Evolutionary conservation across 257 asterid genomes (phyloP).

Genomic region (Nicotiana obtusifolia): DNA sequence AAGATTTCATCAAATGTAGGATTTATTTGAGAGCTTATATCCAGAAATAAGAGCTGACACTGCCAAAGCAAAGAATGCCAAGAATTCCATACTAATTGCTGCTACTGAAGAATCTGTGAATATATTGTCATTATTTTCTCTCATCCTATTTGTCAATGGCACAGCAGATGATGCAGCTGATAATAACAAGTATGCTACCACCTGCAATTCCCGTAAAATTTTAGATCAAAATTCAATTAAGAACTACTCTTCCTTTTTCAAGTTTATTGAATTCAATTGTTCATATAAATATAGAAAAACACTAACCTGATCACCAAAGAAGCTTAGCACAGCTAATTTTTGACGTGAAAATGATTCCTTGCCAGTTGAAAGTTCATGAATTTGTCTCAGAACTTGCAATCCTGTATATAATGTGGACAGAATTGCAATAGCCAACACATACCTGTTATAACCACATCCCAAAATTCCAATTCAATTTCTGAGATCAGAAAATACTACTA

Average conservation of each 20-base stretch:
- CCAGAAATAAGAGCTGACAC: conserved; percentile 81
- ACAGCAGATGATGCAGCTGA: conserved; percentile 93
- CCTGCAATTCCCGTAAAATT: conserved; percentile 31
- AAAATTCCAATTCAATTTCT: not conserved
- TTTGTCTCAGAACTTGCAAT: conserved; percentile 51
- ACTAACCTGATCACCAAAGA: conserved; percentile 81
- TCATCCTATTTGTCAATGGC: conserved; percentile 74
- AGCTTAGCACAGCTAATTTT: conserved; percentile 36
- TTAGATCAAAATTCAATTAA: no score
- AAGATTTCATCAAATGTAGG: conserved; percentile 50
- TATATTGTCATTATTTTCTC: conserved; percentile 70
- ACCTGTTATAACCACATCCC: conserved; percentile 34
- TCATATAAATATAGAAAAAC: not conserved
- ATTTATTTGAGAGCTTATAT: conserved; percentile 61
- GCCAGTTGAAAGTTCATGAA: conserved; percentile 42
- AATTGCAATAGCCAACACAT: conserved; percentile 74
- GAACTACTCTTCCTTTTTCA: not conserved
- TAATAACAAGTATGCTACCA: conserved; percentile 64
- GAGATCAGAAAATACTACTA: not conserved
- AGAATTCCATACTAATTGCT: conserved; percentile 76
- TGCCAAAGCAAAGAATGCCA: conserved; percentile 70
- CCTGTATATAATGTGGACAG: conserved; percentile 69
- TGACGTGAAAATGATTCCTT: conserved; percentile 27
- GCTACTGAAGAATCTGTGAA: conserved; percentile 89
- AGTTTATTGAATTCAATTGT: not conserved